Evolutionary conservation across 2,329 filamentous ascomycete species (phyloP).

Genomic region (Corniculantispora saksenae): DNA sequence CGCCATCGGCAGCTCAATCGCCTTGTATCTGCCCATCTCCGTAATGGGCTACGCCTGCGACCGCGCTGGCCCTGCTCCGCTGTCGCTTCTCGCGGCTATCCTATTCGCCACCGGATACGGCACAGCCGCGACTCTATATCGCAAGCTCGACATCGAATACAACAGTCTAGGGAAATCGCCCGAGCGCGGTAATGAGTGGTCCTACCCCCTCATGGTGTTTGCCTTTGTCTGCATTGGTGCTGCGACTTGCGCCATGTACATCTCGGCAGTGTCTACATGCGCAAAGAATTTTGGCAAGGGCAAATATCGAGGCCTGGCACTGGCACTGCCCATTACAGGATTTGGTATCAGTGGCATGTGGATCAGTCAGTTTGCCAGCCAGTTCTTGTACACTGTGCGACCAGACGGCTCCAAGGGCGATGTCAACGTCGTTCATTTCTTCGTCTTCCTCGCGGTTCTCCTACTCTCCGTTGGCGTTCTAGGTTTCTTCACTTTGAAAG

Average conservation of each 20-base stretch:
- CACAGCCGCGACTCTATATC: conserved; percentile 78
- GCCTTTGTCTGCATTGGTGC: conserved; percentile 82
- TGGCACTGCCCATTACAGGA: conserved; percentile 87
- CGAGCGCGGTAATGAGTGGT: conserved; percentile 56
- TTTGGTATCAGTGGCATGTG: conserved; percentile 96
- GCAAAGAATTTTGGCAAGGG: conserved; percentile 97
- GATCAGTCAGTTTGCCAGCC: conserved; percentile 84
- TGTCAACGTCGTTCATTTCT: conserved; percentile 80
- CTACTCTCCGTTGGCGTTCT: conserved; percentile 70
- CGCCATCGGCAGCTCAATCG: conserved; percentile 81
- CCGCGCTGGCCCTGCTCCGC: conserved; percentile 75
- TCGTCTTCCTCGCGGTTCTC: conserved; percentile 78
- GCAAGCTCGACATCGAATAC: conserved; percentile 50
- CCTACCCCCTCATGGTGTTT: conserved; percentile 80
- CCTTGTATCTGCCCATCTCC: conserved; percentile 90
- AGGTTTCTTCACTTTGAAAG: conserved; percentile 71
- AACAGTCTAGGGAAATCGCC: conserved; percentile 35
- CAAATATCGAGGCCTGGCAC: conserved; percentile 81
- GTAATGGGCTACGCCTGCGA: conserved; percentile 90
- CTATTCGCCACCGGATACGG: conserved; percentile 82
- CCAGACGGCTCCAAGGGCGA: conserved; percentile 64
- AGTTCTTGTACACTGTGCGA: conserved; percentile 69
- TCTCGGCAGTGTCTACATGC: conserved; percentile 88
- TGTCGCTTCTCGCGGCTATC: conserved; percentile 70
- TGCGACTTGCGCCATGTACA: conserved; percentile 86